Percentiles rank a stretch among this genome's conserved stretches.
Conservation (phyloP, 192 early-diverging fungal species). For the Backusella macrospora region DNA sequence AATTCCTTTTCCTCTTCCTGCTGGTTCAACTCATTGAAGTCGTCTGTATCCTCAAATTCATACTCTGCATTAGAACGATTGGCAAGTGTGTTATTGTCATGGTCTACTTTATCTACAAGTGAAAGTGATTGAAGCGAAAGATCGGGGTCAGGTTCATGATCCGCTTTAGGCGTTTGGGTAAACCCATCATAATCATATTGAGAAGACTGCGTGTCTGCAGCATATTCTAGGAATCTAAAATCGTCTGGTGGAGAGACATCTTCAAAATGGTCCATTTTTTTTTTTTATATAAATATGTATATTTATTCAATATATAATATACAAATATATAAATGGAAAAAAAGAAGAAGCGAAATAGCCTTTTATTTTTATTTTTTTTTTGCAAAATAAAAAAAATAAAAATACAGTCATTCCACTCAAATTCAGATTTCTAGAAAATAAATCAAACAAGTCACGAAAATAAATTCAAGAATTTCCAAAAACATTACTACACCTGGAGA, state of each 20-base stretch:
- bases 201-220: slow-evolving; percentile 61
- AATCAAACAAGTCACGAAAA: too few relatives aligned
- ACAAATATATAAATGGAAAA: not conserved
- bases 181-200: slow-evolving; percentile 69
- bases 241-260: slow-evolving; percentile 44
- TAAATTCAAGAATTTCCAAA: too few relatives aligned
- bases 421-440: too few relatives aligned
- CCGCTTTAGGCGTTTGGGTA: slow-evolving; percentile 45
- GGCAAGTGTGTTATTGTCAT: slow-evolving; percentile 20
- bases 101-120: slow-evolving; percentile 30
- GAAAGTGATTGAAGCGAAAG: slow-evolving; percentile 45
- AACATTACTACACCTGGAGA: too few relatives aligned
- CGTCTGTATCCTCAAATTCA: slow-evolving; percentile 55
- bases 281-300: not conserved
- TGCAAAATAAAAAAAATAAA: not conserved
- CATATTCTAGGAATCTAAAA: slow-evolving; percentile 60
- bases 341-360: not conserved
- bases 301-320: too few relatives aligned
- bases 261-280: slow-evolving; percentile 42
- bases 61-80: slow-evolving; percentile 26
- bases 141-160: slow-evolving; percentile 55
- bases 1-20: slow-evolving; percentile 52
- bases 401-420: too few relatives aligned
- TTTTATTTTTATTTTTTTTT: not conserved
- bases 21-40: slow-evolving; percentile 57